phyloP scores from a whole-genome alignment of 371 early-diverging fungal genomes.

The Mortierella sp. region DNA sequence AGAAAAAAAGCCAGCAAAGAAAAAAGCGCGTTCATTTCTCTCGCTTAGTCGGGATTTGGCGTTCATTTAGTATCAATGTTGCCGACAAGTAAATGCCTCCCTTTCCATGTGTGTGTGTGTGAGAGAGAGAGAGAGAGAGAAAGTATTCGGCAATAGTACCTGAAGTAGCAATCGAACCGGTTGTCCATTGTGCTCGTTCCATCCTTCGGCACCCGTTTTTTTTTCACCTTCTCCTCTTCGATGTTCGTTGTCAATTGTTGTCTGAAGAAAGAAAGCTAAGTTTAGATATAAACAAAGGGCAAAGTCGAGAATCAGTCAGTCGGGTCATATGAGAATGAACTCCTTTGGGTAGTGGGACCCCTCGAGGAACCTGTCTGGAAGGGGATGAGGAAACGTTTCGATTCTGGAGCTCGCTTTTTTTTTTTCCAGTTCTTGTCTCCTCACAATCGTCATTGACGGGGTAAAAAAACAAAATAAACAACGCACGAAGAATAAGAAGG shows the following conservation, averaged over 20 bases:
- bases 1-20: background rate
- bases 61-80: too few relatives aligned
- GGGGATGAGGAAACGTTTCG: background rate
- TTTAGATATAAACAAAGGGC: background rate
- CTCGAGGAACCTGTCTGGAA: background rate
- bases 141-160: background rate
- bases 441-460: background rate
- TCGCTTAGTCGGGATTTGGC: too few relatives aligned
- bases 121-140: too few relatives aligned
- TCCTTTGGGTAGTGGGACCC: background rate
- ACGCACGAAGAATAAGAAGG: background rate
- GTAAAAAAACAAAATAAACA: background rate
- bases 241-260: background rate
- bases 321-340: background rate
- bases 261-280: background rate
- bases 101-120: background rate
- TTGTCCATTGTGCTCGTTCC: background rate
- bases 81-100: background rate
- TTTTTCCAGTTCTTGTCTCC: background rate
- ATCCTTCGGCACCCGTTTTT: background rate
- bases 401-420: background rate
- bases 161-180: background rate
- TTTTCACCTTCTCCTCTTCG: background rate
- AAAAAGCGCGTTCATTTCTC: background rate
- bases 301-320: background rate